Base-by-base conservation (phyloP, 257 asterid genomes). In the Solanum stenotomum region DNA sequence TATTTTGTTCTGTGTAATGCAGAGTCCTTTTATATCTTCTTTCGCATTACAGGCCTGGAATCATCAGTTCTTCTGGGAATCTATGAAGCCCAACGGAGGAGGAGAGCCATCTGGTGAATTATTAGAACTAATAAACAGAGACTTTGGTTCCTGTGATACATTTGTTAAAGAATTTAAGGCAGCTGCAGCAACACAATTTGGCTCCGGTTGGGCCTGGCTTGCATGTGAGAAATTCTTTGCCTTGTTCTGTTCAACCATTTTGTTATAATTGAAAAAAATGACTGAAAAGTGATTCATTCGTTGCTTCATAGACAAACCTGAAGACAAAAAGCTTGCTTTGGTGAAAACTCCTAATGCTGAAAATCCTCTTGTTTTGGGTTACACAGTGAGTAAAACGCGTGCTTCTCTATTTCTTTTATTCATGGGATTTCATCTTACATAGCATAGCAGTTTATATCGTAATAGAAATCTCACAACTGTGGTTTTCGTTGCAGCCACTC, bases 191-290 rank as follows among this genome's bases (percentile, higher is more conserved):
- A 95, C 98, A 25, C 99, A 97, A 85, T 96, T 94, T 86, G 99
- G 98, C 63, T 97, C 98, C 37, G 99, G 99, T 88, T 97, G 99
- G 99, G 98, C 98, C 88, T 97, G 99, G 99, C 98, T 97, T 75
- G 98, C 93, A 1, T 97, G 99, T 97, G 91, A 93, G 92, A 94
- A 98, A 88, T 65, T 87, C 76, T 87, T 59, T n/a, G 29, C 84
- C 63, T 6, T 79, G 18, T 81, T 81, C 2, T 1, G 31, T 82
- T 3, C 8, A 46, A 18, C 42, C 70, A 1, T 46, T 82, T 29
- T 31, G 10, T 31, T 46, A 10, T 9, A 82, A 82, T 10, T 29
- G 29, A 46, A 22, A 12, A 1, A 81, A 81, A 29, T 49, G 46
- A 34, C 65, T 81, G 42, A 46, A 44, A 79, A 25, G 2, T 81